These are phyloP conservation scores for Phialemonium atrogriseum DNA, from an alignment of 2,329 filamentous ascomycete species.

Conservation along the genomic window DNA sequence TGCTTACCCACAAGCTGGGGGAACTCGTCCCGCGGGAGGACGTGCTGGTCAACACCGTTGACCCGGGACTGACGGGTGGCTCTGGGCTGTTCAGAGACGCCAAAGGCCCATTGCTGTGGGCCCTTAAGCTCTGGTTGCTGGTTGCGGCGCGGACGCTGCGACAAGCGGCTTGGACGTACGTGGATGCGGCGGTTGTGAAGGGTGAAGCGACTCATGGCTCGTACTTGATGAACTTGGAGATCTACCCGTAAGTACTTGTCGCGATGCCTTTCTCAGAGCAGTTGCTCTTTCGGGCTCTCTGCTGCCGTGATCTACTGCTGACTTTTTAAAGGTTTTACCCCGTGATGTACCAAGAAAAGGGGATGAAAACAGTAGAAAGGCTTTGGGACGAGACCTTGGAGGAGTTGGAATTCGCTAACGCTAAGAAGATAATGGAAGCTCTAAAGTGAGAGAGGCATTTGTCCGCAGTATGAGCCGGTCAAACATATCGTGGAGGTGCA, in stretches of 20 bases:
- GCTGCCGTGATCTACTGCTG: neutral
- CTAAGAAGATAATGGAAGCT: neutral
- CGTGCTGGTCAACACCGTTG: slow-evolving; percentile 14
- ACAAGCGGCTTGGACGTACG: slow-evolving; percentile 12
- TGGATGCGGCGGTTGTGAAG: slow-evolving; percentile 12
- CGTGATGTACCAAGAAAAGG: slow-evolving; percentile 1
- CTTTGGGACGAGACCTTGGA: slow-evolving; percentile 1
- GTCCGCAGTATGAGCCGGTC: too few relatives aligned
- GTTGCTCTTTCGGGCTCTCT: neutral
- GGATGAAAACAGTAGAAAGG: neutral
- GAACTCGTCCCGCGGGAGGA: slow-evolving; percentile 9
- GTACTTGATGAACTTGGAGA: slow-evolving; percentile 12
- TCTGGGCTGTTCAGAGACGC: slow-evolving; percentile 9
- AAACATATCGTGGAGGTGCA: too few relatives aligned
- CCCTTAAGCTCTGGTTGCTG: slow-evolving; percentile 5
- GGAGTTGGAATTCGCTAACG: neutral
- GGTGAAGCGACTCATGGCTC: slow-evolving; percentile 15
- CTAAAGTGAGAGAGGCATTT: too few relatives aligned
- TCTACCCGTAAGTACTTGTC: slow-evolving; percentile 16
- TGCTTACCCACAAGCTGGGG: slow-evolving; percentile 10
- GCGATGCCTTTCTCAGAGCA: neutral
- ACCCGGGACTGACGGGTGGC: slow-evolving; percentile 12
- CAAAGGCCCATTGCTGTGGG: neutral
- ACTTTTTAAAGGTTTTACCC: neutral
- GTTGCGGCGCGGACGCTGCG: slow-evolving; percentile 7